These are phyloP conservation scores for Paradendryphiella salina DNA, from an alignment of 2,329 filamentous ascomycete genomes.

Conservation along the genomic window DNA sequence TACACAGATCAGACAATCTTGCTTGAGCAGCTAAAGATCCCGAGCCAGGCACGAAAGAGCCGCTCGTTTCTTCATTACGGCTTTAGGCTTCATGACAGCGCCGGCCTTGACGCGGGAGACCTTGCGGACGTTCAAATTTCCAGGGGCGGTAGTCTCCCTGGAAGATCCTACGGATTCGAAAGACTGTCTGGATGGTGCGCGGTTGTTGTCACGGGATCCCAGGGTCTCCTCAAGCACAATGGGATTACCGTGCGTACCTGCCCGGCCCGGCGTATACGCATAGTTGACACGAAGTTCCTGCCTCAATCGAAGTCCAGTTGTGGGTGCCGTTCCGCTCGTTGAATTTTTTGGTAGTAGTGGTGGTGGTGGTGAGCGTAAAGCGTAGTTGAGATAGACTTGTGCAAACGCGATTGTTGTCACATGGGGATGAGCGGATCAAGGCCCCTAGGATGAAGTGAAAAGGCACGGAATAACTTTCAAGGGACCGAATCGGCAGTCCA, in stretches of 20 bases:
- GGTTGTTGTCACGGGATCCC: not conserved
- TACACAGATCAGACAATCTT: constrained; percentile 28
- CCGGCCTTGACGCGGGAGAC: constrained; percentile 8
- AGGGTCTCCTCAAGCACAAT: constrained; percentile 3
- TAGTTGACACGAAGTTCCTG: constrained; percentile 13
- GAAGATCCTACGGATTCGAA: not conserved
- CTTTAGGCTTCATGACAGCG: not conserved
- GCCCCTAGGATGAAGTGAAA: too few species aligned
- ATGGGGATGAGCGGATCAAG: too few species aligned
- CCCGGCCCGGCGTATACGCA: not conserved
- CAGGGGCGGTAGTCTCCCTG: not conserved
- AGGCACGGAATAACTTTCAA: too few species aligned
- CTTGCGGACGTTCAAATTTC: not conserved
- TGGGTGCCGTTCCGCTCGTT: constrained; percentile 17
- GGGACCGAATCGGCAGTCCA: too few species aligned
- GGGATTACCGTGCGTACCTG: constrained; percentile 1
- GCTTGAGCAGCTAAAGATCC: too few species aligned
- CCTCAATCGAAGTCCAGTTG: constrained; percentile 9
- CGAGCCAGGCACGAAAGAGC: too few species aligned
- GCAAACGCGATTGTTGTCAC: too few species aligned
- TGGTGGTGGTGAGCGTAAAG: not conserved
- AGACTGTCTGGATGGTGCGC: too few species aligned
- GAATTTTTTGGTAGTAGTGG: not conserved
- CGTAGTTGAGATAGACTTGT: not conserved
- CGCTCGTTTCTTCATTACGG: too few species aligned